Evolutionary conservation across 306 rosid species (phyloP).

Genomic region (Cyclanthera cordifolia): DNA sequence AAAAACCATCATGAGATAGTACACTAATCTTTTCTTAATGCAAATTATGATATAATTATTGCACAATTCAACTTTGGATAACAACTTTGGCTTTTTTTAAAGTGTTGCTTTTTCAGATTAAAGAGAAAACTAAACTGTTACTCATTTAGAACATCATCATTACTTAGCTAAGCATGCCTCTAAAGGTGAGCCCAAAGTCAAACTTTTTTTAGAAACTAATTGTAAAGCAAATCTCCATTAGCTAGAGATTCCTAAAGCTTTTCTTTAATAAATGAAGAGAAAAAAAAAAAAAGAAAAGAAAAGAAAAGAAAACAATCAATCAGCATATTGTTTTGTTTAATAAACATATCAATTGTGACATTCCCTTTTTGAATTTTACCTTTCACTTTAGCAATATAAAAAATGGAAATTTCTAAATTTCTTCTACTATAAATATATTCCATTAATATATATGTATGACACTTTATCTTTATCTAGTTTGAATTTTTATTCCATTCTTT

Average conservation of each 20-base stretch:
- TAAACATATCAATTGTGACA: neutral
- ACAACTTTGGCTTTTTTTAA: neutral
- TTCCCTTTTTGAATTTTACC: neutral
- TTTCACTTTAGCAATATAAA: neutral
- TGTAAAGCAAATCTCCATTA: slow-evolving; percentile 10
- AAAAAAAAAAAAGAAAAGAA: neutral
- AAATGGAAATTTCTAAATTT: neutral
- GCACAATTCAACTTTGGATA: slow-evolving; percentile 7
- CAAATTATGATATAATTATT: slow-evolving; percentile 13
- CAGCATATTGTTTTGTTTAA: neutral
- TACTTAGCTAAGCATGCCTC: slow-evolving; percentile 7
- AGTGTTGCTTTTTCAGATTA: neutral
- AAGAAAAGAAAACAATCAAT: neutral
- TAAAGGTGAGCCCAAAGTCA: slow-evolving; percentile 2
- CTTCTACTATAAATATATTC: neutral
- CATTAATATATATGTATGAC: neutral
- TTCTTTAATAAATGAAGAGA: neutral
- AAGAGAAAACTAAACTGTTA: neutral
- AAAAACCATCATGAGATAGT: neutral
- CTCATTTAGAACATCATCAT: slow-evolving; percentile 4
- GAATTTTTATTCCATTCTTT: neutral
- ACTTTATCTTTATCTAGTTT: slow-evolving; percentile 3
- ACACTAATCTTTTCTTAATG: neutral
- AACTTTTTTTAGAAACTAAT: slow-evolving; percentile 1
- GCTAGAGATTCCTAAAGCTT: slow-evolving; percentile 6